Evolutionary conservation across 2,329 filamentous ascomycete genomes (phyloP).

Genomic region (Calonectria ilicicola): DNA sequence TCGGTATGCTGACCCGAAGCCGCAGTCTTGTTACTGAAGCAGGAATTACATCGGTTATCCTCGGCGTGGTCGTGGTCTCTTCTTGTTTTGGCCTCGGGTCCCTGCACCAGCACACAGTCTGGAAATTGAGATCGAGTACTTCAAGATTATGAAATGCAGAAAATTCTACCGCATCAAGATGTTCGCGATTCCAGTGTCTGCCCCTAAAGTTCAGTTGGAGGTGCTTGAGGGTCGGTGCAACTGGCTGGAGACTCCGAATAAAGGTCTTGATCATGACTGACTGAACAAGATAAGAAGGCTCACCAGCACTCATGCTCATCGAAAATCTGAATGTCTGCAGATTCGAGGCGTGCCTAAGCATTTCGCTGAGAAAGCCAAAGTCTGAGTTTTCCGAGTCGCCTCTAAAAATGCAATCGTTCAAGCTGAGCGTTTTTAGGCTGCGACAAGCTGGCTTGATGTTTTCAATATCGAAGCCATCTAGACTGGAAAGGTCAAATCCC

Average conservation of each 20-base stretch:
- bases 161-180: background rate
- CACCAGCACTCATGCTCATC: no score
- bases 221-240: background rate
- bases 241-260: background rate
- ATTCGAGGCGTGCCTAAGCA: background rate
- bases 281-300: no score
- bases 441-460: background rate
- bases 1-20: background rate
- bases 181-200: no score
- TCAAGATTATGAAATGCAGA: background rate
- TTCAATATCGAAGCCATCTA: background rate
- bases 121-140: background rate
- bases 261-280: no score
- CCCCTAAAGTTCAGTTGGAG: background rate
- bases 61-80: background rate
- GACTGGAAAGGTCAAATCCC: background rate
- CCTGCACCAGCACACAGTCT: background rate
- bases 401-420: background rate
- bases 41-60: background rate
- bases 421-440: background rate
- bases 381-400: background rate
- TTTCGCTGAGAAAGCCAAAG: background rate
- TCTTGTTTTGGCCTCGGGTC: background rate
- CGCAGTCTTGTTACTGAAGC: background rate
- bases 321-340: background rate